A percentile compares a stretch with the other conserved stretches of the same genome.
These are phyloP conservation scores for Posidonia australis DNA, from an alignment of 106 monocot species.

Conservation along the genomic window DNA sequence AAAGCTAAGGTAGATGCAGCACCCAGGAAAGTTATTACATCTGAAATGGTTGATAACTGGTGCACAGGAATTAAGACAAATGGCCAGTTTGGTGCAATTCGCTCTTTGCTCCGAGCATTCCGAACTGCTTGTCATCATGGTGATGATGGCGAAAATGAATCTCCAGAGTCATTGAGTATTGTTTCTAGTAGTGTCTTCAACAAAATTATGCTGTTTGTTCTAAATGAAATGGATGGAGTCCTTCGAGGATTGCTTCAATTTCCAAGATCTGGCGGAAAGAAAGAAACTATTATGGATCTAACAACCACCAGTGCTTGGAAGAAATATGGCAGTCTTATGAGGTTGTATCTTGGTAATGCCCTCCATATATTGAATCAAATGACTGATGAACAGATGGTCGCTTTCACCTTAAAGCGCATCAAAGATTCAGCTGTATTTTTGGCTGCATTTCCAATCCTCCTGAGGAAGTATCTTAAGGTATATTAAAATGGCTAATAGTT, in stretches of 20 bases:
- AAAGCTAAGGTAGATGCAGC: conserved; percentile 14
- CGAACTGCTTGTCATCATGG: conserved; percentile 83
- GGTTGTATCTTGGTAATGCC: conserved; percentile 74
- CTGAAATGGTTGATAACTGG: conserved; percentile 81
- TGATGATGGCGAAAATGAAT: conserved; percentile 39
- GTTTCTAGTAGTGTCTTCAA: conserved; percentile 81
- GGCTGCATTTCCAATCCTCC: conserved; percentile 67
- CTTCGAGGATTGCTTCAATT: conserved; percentile 55
- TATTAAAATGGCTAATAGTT: neutral
- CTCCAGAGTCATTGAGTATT: conserved; percentile 31
- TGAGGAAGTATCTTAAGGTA: conserved; percentile 94
- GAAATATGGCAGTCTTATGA: conserved; percentile 61
- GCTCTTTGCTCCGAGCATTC: conserved; percentile 64
- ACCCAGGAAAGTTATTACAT: conserved; percentile 53
- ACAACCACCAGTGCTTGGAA: conserved; percentile 51
- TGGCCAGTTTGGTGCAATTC: conserved; percentile 38
- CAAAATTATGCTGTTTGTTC: conserved; percentile 82
- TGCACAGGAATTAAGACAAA: conserved; percentile 45
- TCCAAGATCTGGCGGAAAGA: conserved; percentile 72
- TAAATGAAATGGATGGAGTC: conserved; percentile 89
- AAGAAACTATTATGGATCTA: conserved; percentile 59
- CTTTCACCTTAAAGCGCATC: conserved; percentile 83
- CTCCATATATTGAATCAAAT: conserved; percentile 89
- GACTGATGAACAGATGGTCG: conserved; percentile 95
- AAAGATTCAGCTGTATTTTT: conserved; percentile 83